These are phyloP conservation scores for Sutorius australiensis DNA, from an alignment of 768 basidiomycete species.

Conservation along the genomic window DNA sequence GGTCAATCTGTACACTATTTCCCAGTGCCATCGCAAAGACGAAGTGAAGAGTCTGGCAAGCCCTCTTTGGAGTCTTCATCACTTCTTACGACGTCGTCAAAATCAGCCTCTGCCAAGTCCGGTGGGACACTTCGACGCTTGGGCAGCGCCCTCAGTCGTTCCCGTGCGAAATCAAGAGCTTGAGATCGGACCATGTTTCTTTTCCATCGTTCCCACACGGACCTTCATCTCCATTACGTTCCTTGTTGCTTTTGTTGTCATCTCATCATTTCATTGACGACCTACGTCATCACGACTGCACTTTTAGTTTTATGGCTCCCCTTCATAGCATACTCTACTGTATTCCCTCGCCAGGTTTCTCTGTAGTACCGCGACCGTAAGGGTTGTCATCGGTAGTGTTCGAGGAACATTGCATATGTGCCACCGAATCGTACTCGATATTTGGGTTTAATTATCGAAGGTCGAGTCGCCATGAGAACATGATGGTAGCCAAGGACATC, in stretches of 20 bases:
- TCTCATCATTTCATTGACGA: slow-evolving; percentile 11
- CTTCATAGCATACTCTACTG: slow-evolving; percentile 11
- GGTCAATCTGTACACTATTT: slow-evolving; percentile 33
- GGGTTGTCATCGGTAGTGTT: neutral
- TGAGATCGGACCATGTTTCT: neutral
- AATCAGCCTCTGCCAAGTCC: slow-evolving; percentile 21
- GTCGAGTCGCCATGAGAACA: slow-evolving; percentile 10
- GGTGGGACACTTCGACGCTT: slow-evolving; percentile 18
- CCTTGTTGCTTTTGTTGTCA: slow-evolving; percentile 12
- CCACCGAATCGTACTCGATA: neutral
- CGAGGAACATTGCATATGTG: neutral
- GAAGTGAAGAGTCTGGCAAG: slow-evolving; percentile 26
- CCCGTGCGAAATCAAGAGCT: slow-evolving; percentile 21
- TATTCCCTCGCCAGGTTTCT: slow-evolving; percentile 5
- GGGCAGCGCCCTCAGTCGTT: slow-evolving; percentile 18
- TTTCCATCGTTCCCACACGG: slow-evolving; percentile 4
- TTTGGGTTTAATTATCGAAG: slow-evolving; percentile 15
- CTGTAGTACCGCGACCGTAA: slow-evolving; percentile 1
- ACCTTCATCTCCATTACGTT: slow-evolving; percentile 7
- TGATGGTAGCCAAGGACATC: slow-evolving; percentile 21
- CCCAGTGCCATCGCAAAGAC: slow-evolving; percentile 32
- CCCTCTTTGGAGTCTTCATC: slow-evolving; percentile 30
- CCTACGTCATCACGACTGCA: slow-evolving; percentile 3
- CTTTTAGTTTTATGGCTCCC: neutral
- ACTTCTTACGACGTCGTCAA: slow-evolving; percentile 21